phyloP scores from a whole-genome alignment of 495 filamentous ascomycete genomes.

The Platismatia glauca region DNA sequence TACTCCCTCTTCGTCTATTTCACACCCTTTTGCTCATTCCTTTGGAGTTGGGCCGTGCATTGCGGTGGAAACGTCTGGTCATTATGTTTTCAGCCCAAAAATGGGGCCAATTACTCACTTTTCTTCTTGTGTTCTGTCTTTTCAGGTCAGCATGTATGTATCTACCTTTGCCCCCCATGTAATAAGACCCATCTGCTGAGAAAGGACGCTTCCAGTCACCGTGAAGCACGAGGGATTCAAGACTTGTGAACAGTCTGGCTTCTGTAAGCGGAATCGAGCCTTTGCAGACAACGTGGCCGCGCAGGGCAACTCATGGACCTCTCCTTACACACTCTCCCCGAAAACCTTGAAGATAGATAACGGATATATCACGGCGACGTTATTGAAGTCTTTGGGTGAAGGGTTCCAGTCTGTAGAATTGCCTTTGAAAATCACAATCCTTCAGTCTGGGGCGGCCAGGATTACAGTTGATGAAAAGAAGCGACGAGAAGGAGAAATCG shows the following conservation, averaged over 20 bases:
- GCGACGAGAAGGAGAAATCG: conserved; percentile 79
- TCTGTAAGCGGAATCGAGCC: conserved; percentile 88
- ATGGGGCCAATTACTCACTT: conserved; percentile 48
- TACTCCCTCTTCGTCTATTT: neutral
- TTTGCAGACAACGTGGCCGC: conserved; percentile 69
- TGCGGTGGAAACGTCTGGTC: neutral
- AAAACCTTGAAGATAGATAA: conserved; percentile 65
- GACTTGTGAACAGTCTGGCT: conserved; percentile 86
- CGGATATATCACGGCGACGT: conserved; percentile 66
- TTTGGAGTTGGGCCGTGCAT: neutral
- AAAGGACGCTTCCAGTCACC: conserved; percentile 42
- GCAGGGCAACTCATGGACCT: conserved; percentile 57
- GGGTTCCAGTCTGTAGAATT: conserved; percentile 59
- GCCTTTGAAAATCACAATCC: conserved; percentile 78
- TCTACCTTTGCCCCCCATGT: neutral
- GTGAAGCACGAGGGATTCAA: conserved; percentile 98
- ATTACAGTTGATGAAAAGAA: conserved; percentile 85
- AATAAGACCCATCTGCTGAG: neutral
- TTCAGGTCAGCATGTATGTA: conserved; percentile 43
- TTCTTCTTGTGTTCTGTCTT: conserved; percentile 37
- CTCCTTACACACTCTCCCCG: conserved; percentile 70
- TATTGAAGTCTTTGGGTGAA: conserved; percentile 64
- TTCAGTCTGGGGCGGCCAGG: conserved; percentile 78
- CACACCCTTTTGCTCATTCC: neutral
- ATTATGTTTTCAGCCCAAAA: conserved; percentile 29